A percentile compares a stretch with the other conserved stretches of the same genome.
These are phyloP conservation scores for Neopestalotiopsis sp. DNA, from an alignment of 2,329 filamentous ascomycete species.

Conservation along the genomic window DNA sequence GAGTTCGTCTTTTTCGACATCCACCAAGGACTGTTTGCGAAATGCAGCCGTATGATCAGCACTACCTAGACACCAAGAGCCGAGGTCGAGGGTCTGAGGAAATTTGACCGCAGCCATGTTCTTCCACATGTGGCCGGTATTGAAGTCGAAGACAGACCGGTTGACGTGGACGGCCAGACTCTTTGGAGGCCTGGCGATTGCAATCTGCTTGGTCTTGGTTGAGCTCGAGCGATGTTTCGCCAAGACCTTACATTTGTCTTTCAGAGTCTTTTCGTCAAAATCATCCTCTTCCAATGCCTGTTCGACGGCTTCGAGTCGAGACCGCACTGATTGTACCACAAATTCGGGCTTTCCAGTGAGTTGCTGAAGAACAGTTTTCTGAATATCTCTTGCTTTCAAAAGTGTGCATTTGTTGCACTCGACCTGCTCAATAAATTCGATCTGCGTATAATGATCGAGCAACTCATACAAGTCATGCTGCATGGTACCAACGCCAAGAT, in stretches of 20 bases:
- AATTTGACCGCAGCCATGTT: slow-evolving; percentile 83
- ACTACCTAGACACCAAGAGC: slow-evolving; percentile 83
- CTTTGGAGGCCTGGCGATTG: slow-evolving; percentile 81
- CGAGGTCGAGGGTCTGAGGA: slow-evolving; percentile 75
- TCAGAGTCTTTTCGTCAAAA: slow-evolving; percentile 73
- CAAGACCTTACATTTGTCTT: slow-evolving; percentile 68
- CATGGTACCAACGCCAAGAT: slow-evolving; percentile 67
- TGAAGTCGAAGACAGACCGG: slow-evolving; percentile 87
- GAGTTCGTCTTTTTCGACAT: slow-evolving; percentile 33
- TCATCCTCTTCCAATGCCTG: slow-evolving; percentile 79
- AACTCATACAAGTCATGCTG: slow-evolving; percentile 78
- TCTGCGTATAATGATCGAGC: slow-evolving; percentile 81
- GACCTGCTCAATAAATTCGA: slow-evolving; percentile 87
- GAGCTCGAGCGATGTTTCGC: slow-evolving; percentile 73
- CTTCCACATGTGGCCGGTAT: slow-evolving; percentile 79
- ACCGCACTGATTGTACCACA: slow-evolving; percentile 53
- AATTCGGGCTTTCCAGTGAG: slow-evolving; percentile 49
- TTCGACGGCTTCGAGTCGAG: slow-evolving; percentile 70
- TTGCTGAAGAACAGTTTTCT: slow-evolving; percentile 53
- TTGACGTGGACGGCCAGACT: slow-evolving; percentile 89
- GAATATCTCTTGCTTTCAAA: slow-evolving; percentile 56
- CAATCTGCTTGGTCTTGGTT: slow-evolving; percentile 89
- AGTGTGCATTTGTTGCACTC: slow-evolving; percentile 93
- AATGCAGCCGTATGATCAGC: slow-evolving; percentile 33
- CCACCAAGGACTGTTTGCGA: slow-evolving; percentile 23